These are phyloP conservation scores for Clarireedia paspali DNA, from an alignment of 2,329 filamentous ascomycete genomes.

Conservation along the genomic window DNA sequence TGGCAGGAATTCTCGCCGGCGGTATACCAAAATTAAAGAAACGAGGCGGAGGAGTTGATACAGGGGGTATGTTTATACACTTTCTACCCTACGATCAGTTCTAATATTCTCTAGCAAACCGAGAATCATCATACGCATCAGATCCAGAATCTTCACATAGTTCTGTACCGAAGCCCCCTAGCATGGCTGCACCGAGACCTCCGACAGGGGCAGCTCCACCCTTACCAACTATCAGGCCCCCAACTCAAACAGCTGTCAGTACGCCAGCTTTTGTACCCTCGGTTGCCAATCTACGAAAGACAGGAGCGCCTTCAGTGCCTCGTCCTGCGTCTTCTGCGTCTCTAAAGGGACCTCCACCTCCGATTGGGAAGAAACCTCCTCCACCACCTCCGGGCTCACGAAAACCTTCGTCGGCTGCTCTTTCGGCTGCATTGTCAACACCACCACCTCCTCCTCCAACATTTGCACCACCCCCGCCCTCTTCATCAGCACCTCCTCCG, in stretches of 20 bases:
- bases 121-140: slow-evolving; percentile 67
- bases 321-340: slow-evolving; percentile 56
- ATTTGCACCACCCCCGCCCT: slow-evolving; percentile 23
- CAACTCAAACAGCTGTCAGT: slow-evolving; percentile 37
- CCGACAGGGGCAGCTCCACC: slow-evolving; percentile 49
- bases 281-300: slow-evolving; percentile 54
- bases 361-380: slow-evolving; percentile 68
- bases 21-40: slow-evolving; percentile 95
- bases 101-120: slow-evolving; percentile 43
- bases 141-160: slow-evolving; percentile 65
- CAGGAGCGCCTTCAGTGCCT: slow-evolving; percentile 38
- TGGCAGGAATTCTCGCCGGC: slow-evolving; percentile 82
- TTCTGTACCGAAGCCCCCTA: slow-evolving; percentile 51
- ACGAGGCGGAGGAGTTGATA: slow-evolving; percentile 71
- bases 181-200: slow-evolving; percentile 45
- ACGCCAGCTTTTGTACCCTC: slow-evolving; percentile 44
- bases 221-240: slow-evolving; percentile 31
- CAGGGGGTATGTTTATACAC: slow-evolving; percentile 45
- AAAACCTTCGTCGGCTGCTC: slow-evolving; percentile 43
- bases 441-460: slow-evolving; percentile 32
- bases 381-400: slow-evolving; percentile 48
- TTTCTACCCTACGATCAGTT: neutral
- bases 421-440: slow-evolving; percentile 19
- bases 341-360: slow-evolving; percentile 65
- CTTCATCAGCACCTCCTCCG: slow-evolving; percentile 27